Base-by-base conservation (phyloP, 441 rosid genomes). In the Sinapis alba region DNA sequence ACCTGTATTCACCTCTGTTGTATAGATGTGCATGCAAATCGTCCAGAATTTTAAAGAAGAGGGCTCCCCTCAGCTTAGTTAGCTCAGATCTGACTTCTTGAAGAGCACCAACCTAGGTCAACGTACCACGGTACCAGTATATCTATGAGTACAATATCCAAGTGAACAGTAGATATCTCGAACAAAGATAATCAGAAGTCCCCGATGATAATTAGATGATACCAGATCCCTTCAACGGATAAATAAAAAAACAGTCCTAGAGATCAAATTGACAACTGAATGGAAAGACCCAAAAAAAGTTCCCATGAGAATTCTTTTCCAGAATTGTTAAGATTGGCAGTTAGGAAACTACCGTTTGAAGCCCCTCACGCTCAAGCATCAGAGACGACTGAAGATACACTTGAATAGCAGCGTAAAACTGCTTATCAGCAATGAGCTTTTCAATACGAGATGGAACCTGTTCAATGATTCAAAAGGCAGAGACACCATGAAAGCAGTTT, bases 281-380 rank as follows among this genome's bases (percentile, higher is more conserved):
- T 51, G 78, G 69, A 53, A 72, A 38, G 60, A 53, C 15, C 34
- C 23, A 68, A 34, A 56, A 56, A 53, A 7, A 15, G 18, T 68
- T 67, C 58, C 54, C 62, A 73, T 73, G 66, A 68, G 9, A 62
- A 51, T 62, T 62, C 53, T 67, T 61, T 67, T 68, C 32, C 21
- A 54, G 34, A 68, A 13, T 54, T 12, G 66, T 72, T 67, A 43
- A 50, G 3, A 41, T 6, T 21, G 65, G 16, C 24, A 62, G 70
- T 58, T 69, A 74, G 68, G 26, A 71, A 67, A 84, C 72, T 88
- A 94, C 99, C 83, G 86, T 86, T 83, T 94, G 98, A 81, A 96
- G 98, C 75, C 99, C 98, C 86, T 96, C 98, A 68, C 98, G 88
- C 86, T 96, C 98, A 73, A 96, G 98, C 98, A 96, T 94, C 83